Conservation (phyloP, 73 alveolate species). For the Stentor coeruleus region DNA sequence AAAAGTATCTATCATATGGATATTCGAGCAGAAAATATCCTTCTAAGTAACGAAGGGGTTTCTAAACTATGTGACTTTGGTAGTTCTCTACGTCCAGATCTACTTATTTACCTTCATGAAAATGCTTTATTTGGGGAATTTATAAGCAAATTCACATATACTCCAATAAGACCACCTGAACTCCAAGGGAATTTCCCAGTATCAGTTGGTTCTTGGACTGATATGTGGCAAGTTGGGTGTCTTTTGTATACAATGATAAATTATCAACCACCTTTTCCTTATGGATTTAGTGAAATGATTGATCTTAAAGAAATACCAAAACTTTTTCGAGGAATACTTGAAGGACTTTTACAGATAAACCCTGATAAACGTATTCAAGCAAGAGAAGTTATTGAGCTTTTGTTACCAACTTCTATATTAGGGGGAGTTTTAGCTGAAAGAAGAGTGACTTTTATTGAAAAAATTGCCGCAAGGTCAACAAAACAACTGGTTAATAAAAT, state of each 20-base stretch:
- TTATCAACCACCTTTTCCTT: background rate
- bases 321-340: background rate
- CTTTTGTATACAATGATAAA: background rate
- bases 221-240: background rate
- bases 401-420: background rate
- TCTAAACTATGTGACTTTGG: background rate
- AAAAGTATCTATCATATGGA: background rate
- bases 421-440: background rate
- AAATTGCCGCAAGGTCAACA: background rate
- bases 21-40: background rate
- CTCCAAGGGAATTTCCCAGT: background rate
- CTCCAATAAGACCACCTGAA: background rate
- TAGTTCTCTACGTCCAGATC: background rate
- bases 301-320: background rate
- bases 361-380: background rate
- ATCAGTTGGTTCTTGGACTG: background rate
- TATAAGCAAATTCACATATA: no score
- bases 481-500: background rate
- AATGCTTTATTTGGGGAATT: background rate
- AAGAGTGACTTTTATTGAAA: background rate
- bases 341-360: background rate
- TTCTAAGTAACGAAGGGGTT: background rate
- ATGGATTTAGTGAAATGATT: background rate
- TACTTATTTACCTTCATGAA: background rate
- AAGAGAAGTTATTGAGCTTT: background rate